Base-by-base conservation (phyloP, 352 stramenopile genomes). In the Thraustochytrium sp. region DNA sequence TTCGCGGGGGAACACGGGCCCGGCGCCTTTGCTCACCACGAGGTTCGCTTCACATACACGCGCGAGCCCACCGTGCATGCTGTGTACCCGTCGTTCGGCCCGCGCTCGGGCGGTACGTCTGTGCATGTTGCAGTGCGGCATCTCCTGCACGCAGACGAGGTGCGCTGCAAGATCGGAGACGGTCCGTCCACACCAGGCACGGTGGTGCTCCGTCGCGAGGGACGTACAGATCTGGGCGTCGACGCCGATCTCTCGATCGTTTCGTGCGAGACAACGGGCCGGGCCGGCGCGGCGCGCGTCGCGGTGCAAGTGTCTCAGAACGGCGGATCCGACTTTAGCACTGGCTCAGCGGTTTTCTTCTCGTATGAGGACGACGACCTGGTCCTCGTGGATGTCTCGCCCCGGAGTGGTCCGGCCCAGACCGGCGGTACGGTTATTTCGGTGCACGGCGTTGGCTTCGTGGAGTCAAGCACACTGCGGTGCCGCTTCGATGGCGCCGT, bases 401-500 rank as follows among this genome's bases (percentile, higher is more conserved):
- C 68, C 21, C 4, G 16, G 8, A 34, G 4, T 38, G 68, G 68
- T 4, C 68, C 68, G 0, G 68, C 68, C 31, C 54, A 87, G 29
- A 75, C 48, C 76, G 90, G 89, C 49, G 88, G 86, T 1, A 92
- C 89, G 40, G 75, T 54, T 26, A 85, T 92, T n/a, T 82, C 49
- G 16, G 76, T 90, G 8, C 51, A 48, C 21, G 87, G 87, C 51
- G 37, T 82, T 38, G 74, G 85, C 42, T 90, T 92, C 65, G 76
- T 86, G 31, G 86, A 88, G 63, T 72, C 61, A 21, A 72, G 84
- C n/a, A 73, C 54, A 23, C 62, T 91, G 23, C 76, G 72, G n/a
- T 93, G 90, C 53, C 63, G 74, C 44, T 92, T 92, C 82, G 90
- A 87, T 23, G 82, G 65, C n/a, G 68, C 37, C n/a, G 65, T 48